Percentiles rank a stretch among this genome's conserved stretches.
phyloP scores from a whole-genome alignment of 805 yeast genomes.

The Wickerhamiella spandovensis region DNA sequence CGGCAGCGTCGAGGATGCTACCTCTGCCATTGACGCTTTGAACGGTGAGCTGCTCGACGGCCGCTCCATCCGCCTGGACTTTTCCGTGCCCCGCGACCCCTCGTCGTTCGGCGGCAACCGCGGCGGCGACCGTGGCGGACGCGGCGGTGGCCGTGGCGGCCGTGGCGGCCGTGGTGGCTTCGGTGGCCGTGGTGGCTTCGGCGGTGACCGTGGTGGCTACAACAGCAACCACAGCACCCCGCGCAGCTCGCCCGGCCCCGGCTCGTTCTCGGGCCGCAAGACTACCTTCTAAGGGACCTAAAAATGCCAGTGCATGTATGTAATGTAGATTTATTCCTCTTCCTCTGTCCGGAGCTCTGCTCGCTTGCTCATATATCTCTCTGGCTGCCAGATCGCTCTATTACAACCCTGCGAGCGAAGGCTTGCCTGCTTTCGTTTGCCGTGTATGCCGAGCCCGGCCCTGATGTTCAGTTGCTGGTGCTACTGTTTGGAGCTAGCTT shows the following conservation, averaged over 20 bases:
- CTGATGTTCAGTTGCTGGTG: no score
- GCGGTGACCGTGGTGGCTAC: conserved; percentile 21
- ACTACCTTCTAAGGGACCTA: conserved; percentile 23
- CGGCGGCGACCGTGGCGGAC: conserved; percentile 15
- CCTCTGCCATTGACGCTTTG: conserved; percentile 71
- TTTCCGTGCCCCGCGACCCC: conserved; percentile 74
- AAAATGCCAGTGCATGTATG: background rate
- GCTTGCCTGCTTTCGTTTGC: no score
- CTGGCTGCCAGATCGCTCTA: no score
- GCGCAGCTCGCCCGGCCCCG: conserved; percentile 24
- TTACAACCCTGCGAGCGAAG: no score
- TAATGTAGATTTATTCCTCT: background rate
- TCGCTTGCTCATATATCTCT: no score
- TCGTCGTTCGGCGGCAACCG: conserved; percentile 19
- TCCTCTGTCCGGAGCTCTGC: no score
- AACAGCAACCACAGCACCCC: conserved; percentile 26
- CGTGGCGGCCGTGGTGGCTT: conserved; percentile 21
- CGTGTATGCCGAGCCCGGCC: no score
- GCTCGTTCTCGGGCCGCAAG: conserved; percentile 64
- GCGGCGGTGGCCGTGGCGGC: conserved; percentile 18
- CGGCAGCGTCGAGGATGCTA: conserved; percentile 75
- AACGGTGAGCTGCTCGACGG: conserved; percentile 85
- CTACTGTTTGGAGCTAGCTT: no score
- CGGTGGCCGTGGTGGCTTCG: conserved; percentile 15
- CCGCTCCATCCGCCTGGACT: conserved; percentile 90